Base-by-base conservation (phyloP, 2,329 filamentous ascomycete genomes). In the Xylaria sp. region DNA sequence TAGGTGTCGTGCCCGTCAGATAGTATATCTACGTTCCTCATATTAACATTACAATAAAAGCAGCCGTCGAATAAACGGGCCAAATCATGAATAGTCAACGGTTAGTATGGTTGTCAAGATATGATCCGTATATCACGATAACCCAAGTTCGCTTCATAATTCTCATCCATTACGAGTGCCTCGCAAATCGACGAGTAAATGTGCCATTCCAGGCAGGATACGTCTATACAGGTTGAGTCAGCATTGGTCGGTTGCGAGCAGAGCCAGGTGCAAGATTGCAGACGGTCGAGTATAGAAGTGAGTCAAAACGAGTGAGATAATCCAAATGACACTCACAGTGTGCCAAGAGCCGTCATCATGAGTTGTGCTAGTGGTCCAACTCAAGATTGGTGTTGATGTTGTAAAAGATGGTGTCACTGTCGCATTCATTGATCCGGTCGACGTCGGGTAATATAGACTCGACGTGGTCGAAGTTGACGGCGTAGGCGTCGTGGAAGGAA, bases 1-100 rank as follows among this genome's bases (percentile, higher is more conserved):
- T 63, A 54, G 69, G 48, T 51, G 64, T 69, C 67, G 64, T 73
- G 19, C 42, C 42, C 47, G 4, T 17, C 57, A 30, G 14, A 64
- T 45, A 34, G 9, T 17, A 60, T 64, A 58, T 64, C 9, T 63
- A 55, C 51, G 27, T 62, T 50, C 50, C 59, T 63, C 61, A 61
- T 47, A 64, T 69, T 68, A 69, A 64, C 63, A 75, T 75, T 74
- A 74, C 59, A 69, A 57, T 73, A 65, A 45, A 53, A 24, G 50
- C 19, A 30, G 61, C 53, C 39, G 55, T 54, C 65, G n/a, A 11
- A 48, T 32, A 24, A 54, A 24, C 8, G 45, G 30, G 19, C 36
- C 17, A 30, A 36, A 48, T 12, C 39, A 53, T 14, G 17, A 48
- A 48, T 6, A 27, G 55, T 12, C 27, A 36, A 12, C 24, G n/a